These are phyloP conservation scores for Dendrobium officinale DNA, from an alignment of 106 monocot species.

Conservation along the genomic window DNA sequence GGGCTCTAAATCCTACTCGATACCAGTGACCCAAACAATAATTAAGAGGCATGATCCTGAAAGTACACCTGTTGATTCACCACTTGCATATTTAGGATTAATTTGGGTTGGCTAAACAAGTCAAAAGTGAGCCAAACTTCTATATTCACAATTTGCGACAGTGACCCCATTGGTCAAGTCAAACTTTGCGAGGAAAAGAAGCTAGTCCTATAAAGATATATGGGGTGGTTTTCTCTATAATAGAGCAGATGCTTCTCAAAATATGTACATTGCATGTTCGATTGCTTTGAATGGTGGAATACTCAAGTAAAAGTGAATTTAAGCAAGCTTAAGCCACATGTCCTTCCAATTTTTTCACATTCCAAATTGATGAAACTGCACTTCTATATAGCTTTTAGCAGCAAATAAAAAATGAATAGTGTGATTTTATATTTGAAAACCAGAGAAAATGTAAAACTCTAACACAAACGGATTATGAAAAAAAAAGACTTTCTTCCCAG, in stretches of 20 bases:
- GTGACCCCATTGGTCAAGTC: not conserved
- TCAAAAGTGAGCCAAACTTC: not conserved
- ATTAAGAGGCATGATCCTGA: not conserved
- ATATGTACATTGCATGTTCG: not conserved
- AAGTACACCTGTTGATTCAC: not conserved
- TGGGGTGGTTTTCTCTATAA: not conserved
- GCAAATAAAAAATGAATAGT: not conserved
- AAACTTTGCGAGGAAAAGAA: not conserved
- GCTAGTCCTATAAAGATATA: not conserved
- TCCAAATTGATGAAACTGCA: not conserved
- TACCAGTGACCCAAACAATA: not conserved
- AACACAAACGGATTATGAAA: not conserved
- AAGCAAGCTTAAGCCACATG: not conserved
- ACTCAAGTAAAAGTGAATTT: not conserved
- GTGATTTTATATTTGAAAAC: not conserved
- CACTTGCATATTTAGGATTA: not conserved
- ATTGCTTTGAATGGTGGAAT: not conserved
- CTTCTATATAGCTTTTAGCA: not conserved
- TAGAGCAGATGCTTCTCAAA: not conserved
- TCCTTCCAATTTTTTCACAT: not conserved
- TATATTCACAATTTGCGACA: not conserved
- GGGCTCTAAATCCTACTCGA: not conserved
- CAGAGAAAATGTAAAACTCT: not conserved
- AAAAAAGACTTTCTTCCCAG: not conserved
- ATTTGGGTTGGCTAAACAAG: not conserved